Evolutionary conservation across 73 alveolate genomes (phyloP), one percentile per base, ranked within the genome.

Genomic region (Paramecium biaurelia): DNA sequence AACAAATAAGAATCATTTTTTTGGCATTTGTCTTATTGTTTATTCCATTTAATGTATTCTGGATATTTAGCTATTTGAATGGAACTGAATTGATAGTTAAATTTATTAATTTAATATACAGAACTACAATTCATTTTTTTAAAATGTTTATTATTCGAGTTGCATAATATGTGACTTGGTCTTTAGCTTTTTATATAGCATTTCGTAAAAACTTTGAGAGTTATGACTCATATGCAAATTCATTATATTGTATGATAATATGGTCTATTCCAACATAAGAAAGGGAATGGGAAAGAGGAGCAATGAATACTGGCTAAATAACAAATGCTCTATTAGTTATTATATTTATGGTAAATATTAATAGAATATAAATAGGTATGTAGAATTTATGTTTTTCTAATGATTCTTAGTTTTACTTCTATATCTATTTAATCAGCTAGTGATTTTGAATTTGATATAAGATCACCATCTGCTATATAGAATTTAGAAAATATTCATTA

Each of bases 371-470:
- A 0, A 26, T 11, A 63, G 84, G 53, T 63, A 12, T 63, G 84
- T 26, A 6, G 84, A 26, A 63, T 63, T 15, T 63, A 63, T 24
- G 41, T 23, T 63, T 38, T 63, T 63, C 12, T 58, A 58, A 63
- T 63, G 84, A 5, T 63, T 26, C 41, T 72, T 2, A 79, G 90
- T 26, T 79, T 79, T 79, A 79, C 47, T 11, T 21, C 90, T 0
- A 43, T 79, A 18, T 23, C 90, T 1, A 79, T 79, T 2, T 42
- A 41, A 23, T 32, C 90, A 11, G 90, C 90, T 9, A 30, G 41
- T 41, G 90, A 79, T 24, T 79, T 79, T 79, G 90, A 79, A 79
- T 79, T 43, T 24, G 90, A 79, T 23, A 30, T 79, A 21, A 43
- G 90, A 79, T 79, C 90, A 8, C 23, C 45, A 79, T 41, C 90